Conservation (phyloP, 345 rosid genomes). For the Noccaea bulbosa region DNA sequence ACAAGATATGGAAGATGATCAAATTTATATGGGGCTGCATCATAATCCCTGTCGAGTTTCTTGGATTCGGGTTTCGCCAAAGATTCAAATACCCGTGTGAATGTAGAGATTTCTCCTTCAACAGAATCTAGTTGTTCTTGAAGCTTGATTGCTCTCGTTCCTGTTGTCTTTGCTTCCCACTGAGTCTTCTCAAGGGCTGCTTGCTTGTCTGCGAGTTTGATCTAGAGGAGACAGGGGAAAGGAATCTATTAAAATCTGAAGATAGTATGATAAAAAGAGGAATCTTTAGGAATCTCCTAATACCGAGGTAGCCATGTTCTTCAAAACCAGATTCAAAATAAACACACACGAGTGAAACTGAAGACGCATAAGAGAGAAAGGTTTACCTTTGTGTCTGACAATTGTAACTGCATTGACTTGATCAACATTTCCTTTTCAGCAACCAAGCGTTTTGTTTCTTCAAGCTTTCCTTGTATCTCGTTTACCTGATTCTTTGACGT, state of each 20-base stretch:
- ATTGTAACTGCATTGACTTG: constrained; percentile 71
- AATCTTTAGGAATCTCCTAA: background rate
- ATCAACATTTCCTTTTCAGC: constrained; percentile 70
- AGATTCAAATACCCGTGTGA: constrained; percentile 63
- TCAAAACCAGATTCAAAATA: constrained; percentile 11
- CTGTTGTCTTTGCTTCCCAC: constrained; percentile 88
- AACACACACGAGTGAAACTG: constrained; percentile 1
- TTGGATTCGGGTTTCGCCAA: constrained; percentile 52
- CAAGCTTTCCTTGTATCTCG: constrained; percentile 54
- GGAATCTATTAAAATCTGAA: constrained; percentile 20
- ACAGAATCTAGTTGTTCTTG: constrained; percentile 66
- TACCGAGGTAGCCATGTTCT: background rate
- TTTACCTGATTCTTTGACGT: constrained; percentile 55
- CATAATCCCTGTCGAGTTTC: constrained; percentile 56
- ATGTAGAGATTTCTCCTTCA: constrained; percentile 68
- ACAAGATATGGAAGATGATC: constrained; percentile 66
- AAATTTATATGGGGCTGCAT: constrained; percentile 54
- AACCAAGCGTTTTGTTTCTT: constrained; percentile 60
- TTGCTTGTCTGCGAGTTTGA: constrained; percentile 96
- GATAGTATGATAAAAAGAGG: constrained; percentile 5
- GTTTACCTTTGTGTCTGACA: constrained; percentile 86
- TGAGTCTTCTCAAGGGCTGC: constrained; percentile 88
- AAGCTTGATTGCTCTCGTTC: constrained; percentile 67
- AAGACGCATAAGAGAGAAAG: background rate
- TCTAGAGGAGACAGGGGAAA: constrained; percentile 46